phyloP scores from a whole-genome alignment of 1,139 yeast genomes.

The Kluyveromyces sp. region DNA sequence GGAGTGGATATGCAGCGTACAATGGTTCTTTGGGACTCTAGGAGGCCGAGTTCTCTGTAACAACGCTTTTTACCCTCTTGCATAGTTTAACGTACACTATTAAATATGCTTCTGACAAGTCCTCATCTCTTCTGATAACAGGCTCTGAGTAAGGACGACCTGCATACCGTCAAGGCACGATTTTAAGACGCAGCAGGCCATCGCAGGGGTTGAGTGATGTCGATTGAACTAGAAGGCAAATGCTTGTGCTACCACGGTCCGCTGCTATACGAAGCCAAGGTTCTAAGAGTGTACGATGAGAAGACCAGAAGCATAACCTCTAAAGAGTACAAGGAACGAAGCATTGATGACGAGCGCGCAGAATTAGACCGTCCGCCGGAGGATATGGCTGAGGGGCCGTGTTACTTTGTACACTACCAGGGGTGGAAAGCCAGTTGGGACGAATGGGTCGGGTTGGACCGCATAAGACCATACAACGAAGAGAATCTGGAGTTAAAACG shows the following conservation, averaged over 20 bases:
- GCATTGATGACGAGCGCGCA: constrained; percentile 13
- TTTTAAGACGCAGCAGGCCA: no score
- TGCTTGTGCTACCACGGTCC: constrained; percentile 92
- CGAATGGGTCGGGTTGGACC: constrained; percentile 78
- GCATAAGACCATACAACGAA: constrained; percentile 62
- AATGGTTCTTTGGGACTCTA: no score
- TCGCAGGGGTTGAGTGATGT: no score
- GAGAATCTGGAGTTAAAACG: constrained; percentile 63
- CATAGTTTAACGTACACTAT: no score
- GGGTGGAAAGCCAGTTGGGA: constrained; percentile 98
- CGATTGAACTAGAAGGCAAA: constrained; percentile 35
- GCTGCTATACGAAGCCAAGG: constrained; percentile 79
- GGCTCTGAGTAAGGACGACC: no score
- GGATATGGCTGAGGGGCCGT: constrained; percentile 32
- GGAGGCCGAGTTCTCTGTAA: no score
- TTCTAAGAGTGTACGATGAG: constrained; percentile 54
- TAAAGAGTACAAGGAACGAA: constrained; percentile 32
- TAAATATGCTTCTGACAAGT: no score
- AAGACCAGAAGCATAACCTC: constrained; percentile 35
- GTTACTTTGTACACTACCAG: constrained; percentile 76
- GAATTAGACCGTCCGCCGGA: constrained; percentile 39
- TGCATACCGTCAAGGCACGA: no score
- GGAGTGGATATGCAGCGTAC: no score
- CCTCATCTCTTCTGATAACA: no score
- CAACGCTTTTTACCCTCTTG: no score